phyloP scores from a whole-genome alignment of 179 eudicot genomes.

The Drosera spatulata region DNA sequence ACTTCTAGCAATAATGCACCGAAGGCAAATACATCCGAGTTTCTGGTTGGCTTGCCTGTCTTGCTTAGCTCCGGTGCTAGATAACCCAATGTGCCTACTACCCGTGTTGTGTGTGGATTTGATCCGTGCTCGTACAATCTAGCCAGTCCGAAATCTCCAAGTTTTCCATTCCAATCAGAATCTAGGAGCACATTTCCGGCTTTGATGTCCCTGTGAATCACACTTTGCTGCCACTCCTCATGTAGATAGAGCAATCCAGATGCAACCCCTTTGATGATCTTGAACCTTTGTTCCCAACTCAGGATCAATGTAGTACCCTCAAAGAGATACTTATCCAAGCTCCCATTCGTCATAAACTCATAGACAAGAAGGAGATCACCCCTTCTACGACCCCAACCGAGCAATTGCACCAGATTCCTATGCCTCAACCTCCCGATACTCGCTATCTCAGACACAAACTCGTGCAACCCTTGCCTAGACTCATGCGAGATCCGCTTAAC shows the following conservation, averaged over 20 bases:
- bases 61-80: conserved; percentile 70
- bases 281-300: conserved; percentile 60
- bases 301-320: conserved; percentile 21
- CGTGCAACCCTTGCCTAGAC: conserved; percentile 50
- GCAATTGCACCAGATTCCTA: conserved; percentile 32
- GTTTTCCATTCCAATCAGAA: conserved; percentile 22
- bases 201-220: conserved; percentile 72
- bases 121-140: conserved; percentile 33
- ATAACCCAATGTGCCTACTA: conserved; percentile 79
- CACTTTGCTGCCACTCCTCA: conserved; percentile 77
- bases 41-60: conserved; percentile 63
- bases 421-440: conserved; percentile 36
- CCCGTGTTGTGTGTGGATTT: conserved; percentile 32
- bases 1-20: conserved; percentile 74
- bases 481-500: conserved; percentile 32
- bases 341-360: conserved; percentile 74
- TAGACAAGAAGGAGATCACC: conserved; percentile 49
- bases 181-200: conserved; percentile 47
- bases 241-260: conserved; percentile 58
- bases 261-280: conserved; percentile 66
- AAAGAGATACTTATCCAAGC: conserved; percentile 54
- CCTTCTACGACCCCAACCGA: conserved; percentile 31
- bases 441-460: conserved; percentile 34
- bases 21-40: conserved; percentile 65
- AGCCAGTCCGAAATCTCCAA: conserved; percentile 51